Percentiles rank a stretch among this genome's conserved stretches.
Conservation (phyloP, 1,139 yeast species). For the Blastobotrys serpentis region DNA sequence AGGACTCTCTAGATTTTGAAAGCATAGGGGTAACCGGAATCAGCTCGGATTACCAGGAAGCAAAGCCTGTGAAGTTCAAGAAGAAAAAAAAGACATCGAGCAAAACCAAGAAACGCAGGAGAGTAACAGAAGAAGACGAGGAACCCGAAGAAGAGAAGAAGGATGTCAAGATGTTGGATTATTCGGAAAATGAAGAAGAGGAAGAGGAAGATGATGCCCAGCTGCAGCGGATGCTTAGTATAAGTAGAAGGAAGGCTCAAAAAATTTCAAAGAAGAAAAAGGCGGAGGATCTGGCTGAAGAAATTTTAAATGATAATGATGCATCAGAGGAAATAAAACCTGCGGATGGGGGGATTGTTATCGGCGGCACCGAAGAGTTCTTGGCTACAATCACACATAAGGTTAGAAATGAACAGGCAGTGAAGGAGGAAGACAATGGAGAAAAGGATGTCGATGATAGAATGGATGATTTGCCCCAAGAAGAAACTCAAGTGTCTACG, state of each 20-base stretch:
- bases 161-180: not conserved
- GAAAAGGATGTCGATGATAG: not conserved
- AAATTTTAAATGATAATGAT: conserved; percentile 19
- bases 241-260: conserved; percentile 45
- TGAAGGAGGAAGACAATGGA: not conserved
- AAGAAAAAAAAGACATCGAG: conserved; percentile 42
- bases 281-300: conserved; percentile 33
- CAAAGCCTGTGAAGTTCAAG: conserved; percentile 49
- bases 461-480: too few species aligned
- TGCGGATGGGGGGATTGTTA: conserved; percentile 19
- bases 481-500: too few species aligned
- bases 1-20: conserved; percentile 25
- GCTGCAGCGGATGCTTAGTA: conserved; percentile 45
- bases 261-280: conserved; percentile 29
- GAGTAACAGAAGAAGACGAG: conserved; percentile 28
- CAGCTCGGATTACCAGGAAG: conserved; percentile 31
- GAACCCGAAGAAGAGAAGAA: not conserved
- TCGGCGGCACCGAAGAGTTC: conserved; percentile 27
- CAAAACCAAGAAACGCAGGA: conserved; percentile 27
- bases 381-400: conserved; percentile 19
- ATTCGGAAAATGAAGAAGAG: conserved; percentile 28
- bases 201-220: conserved; percentile 57
- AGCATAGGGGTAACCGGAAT: conserved; percentile 16
- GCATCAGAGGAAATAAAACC: conserved; percentile 9
- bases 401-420: not conserved